Evolutionary conservation across 257 asterid species (phyloP).

Genomic region (Scutellaria galericulata): DNA sequence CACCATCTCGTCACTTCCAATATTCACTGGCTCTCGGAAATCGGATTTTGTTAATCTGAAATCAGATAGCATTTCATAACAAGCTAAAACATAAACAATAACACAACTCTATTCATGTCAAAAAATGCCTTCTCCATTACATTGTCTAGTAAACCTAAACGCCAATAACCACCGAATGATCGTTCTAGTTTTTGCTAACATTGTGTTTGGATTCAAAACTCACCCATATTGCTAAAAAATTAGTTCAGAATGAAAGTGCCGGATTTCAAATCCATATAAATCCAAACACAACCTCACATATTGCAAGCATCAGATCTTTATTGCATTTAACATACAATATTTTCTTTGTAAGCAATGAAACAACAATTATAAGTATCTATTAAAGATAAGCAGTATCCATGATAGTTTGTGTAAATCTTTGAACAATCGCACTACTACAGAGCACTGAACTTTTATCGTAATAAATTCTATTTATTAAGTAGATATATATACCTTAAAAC

Average conservation of each 20-base stretch:
- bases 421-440: neutral
- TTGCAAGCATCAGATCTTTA: too few species aligned
- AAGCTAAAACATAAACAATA: too few species aligned
- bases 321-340: too few species aligned
- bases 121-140: neutral
- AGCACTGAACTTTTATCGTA: neutral
- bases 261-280: too few species aligned
- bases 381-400: neutral
- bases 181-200: neutral
- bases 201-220: too few species aligned
- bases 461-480: neutral
- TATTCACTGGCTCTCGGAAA: constrained; percentile 88
- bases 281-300: neutral
- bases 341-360: neutral
- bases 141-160: neutral
- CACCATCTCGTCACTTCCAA: constrained; percentile 92
- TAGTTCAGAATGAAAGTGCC: too few species aligned
- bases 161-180: neutral
- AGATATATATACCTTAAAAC: constrained; percentile 65
- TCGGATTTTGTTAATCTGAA: constrained; percentile 83
- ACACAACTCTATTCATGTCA: too few species aligned
- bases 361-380: too few species aligned
- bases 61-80: neutral
- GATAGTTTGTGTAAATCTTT: neutral
- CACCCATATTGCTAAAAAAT: too few species aligned